Evolutionary conservation across 768 basidiomycete genomes (phyloP).

Genomic region (Paxillus involutus): DNA sequence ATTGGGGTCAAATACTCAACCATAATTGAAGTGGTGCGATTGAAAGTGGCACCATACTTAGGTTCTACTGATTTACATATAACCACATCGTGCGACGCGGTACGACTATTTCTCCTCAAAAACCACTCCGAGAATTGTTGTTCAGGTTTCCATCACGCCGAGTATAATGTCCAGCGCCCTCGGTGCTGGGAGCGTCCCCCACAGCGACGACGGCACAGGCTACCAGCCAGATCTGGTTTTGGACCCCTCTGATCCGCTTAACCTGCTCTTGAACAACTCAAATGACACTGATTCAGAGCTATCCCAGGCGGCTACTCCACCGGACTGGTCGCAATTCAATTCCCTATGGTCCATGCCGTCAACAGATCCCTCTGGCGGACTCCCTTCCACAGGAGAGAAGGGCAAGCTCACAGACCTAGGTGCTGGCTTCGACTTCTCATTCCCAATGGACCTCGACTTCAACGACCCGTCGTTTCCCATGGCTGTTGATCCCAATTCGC

Average conservation of each 20-base stretch:
- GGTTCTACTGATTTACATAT: background rate
- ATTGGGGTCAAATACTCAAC: background rate
- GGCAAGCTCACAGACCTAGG: conserved; percentile 40
- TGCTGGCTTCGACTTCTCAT: conserved; percentile 37
- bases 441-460: conserved; percentile 64
- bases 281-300: conserved; percentile 32
- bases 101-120: background rate
- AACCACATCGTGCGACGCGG: background rate
- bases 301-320: conserved; percentile 29
- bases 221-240: conserved; percentile 41
- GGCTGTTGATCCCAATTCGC: conserved; percentile 66
- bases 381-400: conserved; percentile 8
- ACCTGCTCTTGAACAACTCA: conserved; percentile 52
- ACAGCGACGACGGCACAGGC: background rate
- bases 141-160: background rate
- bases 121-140: background rate
- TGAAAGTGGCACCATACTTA: conserved; percentile 26
- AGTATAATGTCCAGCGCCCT: conserved; percentile 16
- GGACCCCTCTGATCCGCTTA: conserved; percentile 59
- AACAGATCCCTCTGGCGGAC: conserved; percentile 7
- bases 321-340: conserved; percentile 57
- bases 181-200: conserved; percentile 4
- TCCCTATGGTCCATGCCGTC: conserved; percentile 41
- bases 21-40: conserved; percentile 25
- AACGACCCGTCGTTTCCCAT: conserved; percentile 43